Percentiles rank a stretch among this genome's conserved stretches.
phyloP scores from a whole-genome alignment of 2,329 filamentous ascomycete genomes.

The Clonostachys solani region DNA sequence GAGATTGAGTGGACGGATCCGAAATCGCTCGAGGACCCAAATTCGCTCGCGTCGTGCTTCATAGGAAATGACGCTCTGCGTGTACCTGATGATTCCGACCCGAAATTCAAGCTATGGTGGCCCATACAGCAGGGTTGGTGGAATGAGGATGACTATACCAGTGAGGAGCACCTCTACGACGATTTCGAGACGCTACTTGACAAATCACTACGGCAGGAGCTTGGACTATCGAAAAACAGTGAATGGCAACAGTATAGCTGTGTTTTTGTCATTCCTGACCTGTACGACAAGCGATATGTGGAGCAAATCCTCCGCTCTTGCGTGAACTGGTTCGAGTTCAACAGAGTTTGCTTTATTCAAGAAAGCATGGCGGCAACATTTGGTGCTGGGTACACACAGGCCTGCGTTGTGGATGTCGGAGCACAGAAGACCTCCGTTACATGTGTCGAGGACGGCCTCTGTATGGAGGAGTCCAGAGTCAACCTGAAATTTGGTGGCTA shows the following conservation, averaged over 20 bases:
- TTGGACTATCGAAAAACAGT: conserved; percentile 72
- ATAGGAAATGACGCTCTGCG: conserved; percentile 79
- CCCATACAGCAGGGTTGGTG: conserved; percentile 82
- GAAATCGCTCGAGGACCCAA: conserved; percentile 58
- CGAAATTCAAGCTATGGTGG: conserved; percentile 91
- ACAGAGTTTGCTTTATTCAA: conserved; percentile 87
- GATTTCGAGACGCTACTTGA: conserved; percentile 87
- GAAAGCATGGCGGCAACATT: conserved; percentile 94
- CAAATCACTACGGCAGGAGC: conserved; percentile 78
- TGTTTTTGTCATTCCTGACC: conserved; percentile 93
- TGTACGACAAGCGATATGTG: conserved; percentile 94
- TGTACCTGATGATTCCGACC: conserved; percentile 83
- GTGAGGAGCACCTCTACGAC: conserved; percentile 74
- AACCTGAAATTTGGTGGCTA: conserved; percentile 92
- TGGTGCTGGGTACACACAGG: conserved; percentile 88
- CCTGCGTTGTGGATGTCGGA: conserved; percentile 93
- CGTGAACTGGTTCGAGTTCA: conserved; percentile 87
- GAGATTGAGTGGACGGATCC: conserved; percentile 96
- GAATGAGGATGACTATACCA: conserved; percentile 85
- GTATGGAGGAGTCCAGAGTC: conserved; percentile 88
- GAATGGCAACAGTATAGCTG: conserved; percentile 90
- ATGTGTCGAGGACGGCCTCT: conserved; percentile 94
- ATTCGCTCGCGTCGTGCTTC: conserved; percentile 60
- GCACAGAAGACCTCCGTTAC: conserved; percentile 97
- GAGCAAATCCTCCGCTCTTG: conserved; percentile 79